Evolutionary conservation across 352 stramenopile genomes (phyloP).

Genomic region (Globisporangium spinosum): DNA sequence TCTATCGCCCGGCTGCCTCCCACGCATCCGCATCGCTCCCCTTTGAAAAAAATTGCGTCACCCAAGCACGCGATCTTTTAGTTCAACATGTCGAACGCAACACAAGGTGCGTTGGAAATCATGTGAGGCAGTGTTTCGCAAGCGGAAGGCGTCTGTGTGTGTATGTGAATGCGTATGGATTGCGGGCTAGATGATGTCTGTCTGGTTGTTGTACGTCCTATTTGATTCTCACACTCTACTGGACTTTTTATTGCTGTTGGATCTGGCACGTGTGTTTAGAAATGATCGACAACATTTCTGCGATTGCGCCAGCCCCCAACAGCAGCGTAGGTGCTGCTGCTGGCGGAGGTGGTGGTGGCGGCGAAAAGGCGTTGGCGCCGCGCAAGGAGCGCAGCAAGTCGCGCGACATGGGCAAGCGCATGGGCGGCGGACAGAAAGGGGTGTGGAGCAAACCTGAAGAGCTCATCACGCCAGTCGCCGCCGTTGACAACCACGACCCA

Average conservation of each 20-base stretch:
- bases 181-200: background rate
- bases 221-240: background rate
- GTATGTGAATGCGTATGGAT: background rate
- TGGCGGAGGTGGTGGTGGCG: slow-evolving; percentile 16
- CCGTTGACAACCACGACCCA: slow-evolving; percentile 89
- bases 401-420: slow-evolving; percentile 80
- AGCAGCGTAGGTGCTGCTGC: slow-evolving; percentile 17
- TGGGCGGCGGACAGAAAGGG: slow-evolving; percentile 84
- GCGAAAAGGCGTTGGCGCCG: slow-evolving; percentile 50
- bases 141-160: background rate
- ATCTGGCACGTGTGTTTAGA: background rate
- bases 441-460: slow-evolving; percentile 78
- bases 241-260: background rate
- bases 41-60: background rate
- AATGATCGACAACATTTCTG: slow-evolving; percentile 16
- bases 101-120: slow-evolving; percentile 3
- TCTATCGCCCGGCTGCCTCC: background rate
- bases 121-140: background rate
- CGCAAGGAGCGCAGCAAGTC: slow-evolving; percentile 86
- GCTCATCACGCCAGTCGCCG: slow-evolving; percentile 52
- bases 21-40: background rate
- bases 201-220: background rate
- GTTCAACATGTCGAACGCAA: slow-evolving; percentile 14
- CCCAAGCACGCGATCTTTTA: slow-evolving; percentile 14
- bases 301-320: slow-evolving; percentile 3